Conservation (phyloP, 2,329 filamentous ascomycete genomes). For the Aspergillus sp. region DNA sequence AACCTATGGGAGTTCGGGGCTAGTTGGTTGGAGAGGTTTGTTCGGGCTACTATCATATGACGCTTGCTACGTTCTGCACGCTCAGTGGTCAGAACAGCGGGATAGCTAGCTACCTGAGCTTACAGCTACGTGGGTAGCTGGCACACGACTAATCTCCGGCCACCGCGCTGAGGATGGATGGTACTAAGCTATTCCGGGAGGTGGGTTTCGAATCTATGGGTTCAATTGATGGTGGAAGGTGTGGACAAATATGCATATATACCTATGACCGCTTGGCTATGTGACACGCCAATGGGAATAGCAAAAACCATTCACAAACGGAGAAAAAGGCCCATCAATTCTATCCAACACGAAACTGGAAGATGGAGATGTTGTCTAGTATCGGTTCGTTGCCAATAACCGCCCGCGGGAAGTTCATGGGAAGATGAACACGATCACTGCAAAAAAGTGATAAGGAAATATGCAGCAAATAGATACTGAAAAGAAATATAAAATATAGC, state of each 20-base stretch:
- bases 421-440: constrained; percentile 2
- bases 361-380: constrained; percentile 14
- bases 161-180: constrained; percentile 15
- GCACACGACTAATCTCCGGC: constrained; percentile 11
- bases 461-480: constrained; percentile 15
- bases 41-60: constrained; percentile 8
- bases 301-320: constrained; percentile 9
- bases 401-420: not conserved
- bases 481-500: constrained; percentile 5
- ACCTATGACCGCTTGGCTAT: constrained; percentile 22
- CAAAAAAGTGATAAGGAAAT: not conserved
- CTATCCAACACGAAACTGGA: constrained; percentile 15
- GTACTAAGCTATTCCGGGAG: not conserved
- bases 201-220: not conserved
- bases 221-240: constrained; percentile 14
- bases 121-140: constrained; percentile 3
- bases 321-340: constrained; percentile 6
- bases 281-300: constrained; percentile 21
- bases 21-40: not conserved
- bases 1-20: not conserved
- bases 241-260: constrained; percentile 22
- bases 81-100: constrained; percentile 16
- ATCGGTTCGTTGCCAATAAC: constrained; percentile 10
- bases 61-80: constrained; percentile 21
- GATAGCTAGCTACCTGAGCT: constrained; percentile 11